phyloP scores from a whole-genome alignment of 2,329 filamentous ascomycete species.

The Xylariaceae sp. region DNA sequence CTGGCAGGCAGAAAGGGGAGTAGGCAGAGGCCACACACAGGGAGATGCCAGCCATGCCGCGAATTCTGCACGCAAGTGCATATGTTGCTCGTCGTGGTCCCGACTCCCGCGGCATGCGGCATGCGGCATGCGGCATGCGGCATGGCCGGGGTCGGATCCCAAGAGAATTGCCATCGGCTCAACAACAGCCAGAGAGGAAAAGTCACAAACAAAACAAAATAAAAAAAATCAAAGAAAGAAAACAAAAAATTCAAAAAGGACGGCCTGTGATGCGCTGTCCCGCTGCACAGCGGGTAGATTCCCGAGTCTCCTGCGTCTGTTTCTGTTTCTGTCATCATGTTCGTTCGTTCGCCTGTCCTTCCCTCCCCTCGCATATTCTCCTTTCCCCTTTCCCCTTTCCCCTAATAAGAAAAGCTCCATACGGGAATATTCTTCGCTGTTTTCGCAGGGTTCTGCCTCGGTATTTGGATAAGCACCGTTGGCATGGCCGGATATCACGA shows the following conservation, averaged over 20 bases:
- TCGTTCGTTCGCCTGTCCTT: too few species aligned
- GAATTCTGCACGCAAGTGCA: neutral
- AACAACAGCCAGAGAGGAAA: too few species aligned
- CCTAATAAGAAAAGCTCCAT: neutral
- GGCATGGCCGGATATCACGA: too few species aligned
- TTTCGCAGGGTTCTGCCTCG: too few species aligned
- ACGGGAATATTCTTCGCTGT: too few species aligned
- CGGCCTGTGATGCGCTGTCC: neutral
- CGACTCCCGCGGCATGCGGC: conserved; percentile 4
- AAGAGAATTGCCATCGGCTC: neutral
- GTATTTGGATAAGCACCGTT: too few species aligned
- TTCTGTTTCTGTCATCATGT: neutral
- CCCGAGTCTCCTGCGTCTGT: neutral
- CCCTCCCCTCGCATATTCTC: neutral
- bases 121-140: conserved; percentile 4
- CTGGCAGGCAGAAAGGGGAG: too few species aligned
- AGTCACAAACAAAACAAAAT: neutral
- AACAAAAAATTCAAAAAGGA: neutral
- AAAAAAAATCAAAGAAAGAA: neutral
- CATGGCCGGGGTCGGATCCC: neutral
- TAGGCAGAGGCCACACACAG: neutral
- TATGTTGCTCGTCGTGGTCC: neutral
- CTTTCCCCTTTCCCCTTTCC: too few species aligned
- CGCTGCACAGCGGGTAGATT: neutral
- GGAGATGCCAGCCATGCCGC: neutral